Evolutionary conservation across 2,329 filamentous ascomycete species (phyloP).

Genomic region (Amauroascus verrucosus): DNA sequence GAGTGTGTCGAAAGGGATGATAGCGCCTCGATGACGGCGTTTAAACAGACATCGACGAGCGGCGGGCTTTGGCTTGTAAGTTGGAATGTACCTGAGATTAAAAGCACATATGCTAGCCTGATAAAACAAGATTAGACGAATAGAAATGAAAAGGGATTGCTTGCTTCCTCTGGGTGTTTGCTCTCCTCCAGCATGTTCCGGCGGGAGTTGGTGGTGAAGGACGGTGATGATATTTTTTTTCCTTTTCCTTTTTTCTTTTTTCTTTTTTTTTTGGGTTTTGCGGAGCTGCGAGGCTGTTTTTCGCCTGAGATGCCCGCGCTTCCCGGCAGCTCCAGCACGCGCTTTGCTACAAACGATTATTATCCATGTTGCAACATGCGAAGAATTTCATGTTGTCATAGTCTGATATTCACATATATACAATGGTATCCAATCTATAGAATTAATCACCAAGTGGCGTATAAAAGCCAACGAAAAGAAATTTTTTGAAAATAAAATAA

Average conservation of each 20-base stretch:
- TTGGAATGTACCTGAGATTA: neutral
- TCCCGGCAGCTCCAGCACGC: neutral
- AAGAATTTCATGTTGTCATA: neutral
- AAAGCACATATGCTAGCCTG: neutral
- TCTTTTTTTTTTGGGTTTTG: neutral
- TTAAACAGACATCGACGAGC: neutral
- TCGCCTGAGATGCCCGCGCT: neutral
- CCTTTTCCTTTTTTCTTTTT: too few relatives aligned
- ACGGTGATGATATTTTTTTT: neutral
- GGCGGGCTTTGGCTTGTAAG: neutral
- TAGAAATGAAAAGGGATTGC: neutral
- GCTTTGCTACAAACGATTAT: too few relatives aligned
- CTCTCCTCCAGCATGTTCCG: neutral
- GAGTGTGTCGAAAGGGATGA: neutral
- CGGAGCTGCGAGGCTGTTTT: neutral
- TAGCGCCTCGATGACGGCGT: neutral
- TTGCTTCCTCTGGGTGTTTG: neutral
- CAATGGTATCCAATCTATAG: constrained; percentile 5
- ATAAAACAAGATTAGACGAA: neutral
- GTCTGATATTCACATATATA: neutral
- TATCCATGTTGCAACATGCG: too few relatives aligned
- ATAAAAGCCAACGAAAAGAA: neutral
- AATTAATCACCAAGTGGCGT: neutral
- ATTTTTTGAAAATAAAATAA: neutral
- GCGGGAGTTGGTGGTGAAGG: neutral